phyloP scores from a whole-genome alignment of 106 monocot genomes.

The Amphibolis antarctica region DNA sequence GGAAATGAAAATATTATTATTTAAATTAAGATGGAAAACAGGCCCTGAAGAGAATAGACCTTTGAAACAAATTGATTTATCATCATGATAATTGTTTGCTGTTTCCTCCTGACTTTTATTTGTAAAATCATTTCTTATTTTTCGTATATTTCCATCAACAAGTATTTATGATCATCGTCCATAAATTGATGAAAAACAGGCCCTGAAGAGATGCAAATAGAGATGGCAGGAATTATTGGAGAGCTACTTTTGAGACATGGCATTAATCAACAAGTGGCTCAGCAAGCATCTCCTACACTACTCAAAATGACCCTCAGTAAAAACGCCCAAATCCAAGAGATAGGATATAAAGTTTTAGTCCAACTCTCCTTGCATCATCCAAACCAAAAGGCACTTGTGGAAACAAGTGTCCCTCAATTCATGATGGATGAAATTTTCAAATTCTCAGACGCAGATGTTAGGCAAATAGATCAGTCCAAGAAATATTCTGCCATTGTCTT shows the following conservation, averaged over 20 bases:
- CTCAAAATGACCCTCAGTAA: conserved; percentile 31
- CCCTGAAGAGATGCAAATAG: conserved; percentile 26
- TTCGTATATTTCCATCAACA: background rate
- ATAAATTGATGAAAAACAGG: conserved; percentile 16
- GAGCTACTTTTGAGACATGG: conserved; percentile 28
- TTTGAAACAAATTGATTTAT: too few species aligned
- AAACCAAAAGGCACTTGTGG: conserved; percentile 23
- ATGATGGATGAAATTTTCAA: conserved; percentile 37
- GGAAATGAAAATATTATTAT: too few species aligned
- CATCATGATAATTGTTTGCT: too few species aligned
- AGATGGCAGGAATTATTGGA: conserved; percentile 43
- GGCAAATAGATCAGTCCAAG: conserved; percentile 12
- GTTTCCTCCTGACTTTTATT: background rate
- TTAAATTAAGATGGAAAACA: too few species aligned
- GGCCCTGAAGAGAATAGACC: too few species aligned
- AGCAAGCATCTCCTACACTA: conserved; percentile 21
- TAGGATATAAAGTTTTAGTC: conserved; percentile 37
- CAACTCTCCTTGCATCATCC: conserved; percentile 36
- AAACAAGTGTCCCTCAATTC: conserved; percentile 28
- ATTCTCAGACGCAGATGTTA: conserved; percentile 4
- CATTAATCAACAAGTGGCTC: conserved; percentile 23
- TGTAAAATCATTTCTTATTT: background rate
- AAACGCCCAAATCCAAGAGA: conserved; percentile 13
- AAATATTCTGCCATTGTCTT: conserved; percentile 27
- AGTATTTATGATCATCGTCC: background rate